Evolutionary conservation across 495 filamentous ascomycete genomes (phyloP).

Genomic region (Lasiosphaeria hispida): DNA sequence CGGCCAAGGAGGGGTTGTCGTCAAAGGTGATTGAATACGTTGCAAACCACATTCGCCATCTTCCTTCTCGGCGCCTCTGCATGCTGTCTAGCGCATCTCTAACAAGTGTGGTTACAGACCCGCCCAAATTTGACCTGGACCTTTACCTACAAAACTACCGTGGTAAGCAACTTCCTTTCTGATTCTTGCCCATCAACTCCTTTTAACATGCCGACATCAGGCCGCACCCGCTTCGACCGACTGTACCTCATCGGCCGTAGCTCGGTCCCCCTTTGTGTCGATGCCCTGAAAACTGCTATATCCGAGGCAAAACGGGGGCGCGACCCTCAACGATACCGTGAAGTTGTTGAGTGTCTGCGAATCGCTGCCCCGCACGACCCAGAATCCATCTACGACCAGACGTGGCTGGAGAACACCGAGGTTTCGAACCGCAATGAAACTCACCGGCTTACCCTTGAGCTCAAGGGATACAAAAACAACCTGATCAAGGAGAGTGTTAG

Average conservation of each 20-base stretch:
- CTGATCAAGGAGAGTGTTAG: conserved; percentile 96
- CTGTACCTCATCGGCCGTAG: conserved; percentile 75
- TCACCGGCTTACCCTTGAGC: conserved; percentile 71
- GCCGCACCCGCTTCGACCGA: conserved; percentile 73
- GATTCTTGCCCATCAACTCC: not conserved
- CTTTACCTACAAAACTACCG: conserved; percentile 88
- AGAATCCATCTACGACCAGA: conserved; percentile 62
- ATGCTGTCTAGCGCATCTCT: not conserved
- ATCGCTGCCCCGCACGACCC: conserved; percentile 64
- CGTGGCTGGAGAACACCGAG: conserved; percentile 65
- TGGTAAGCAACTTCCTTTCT: conserved; percentile 50
- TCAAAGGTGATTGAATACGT: conserved; percentile 38
- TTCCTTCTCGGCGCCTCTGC: not conserved
- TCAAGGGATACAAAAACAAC: conserved; percentile 96
- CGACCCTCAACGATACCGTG: conserved; percentile 68
- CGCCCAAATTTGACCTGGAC: conserved; percentile 90
- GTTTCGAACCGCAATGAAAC: conserved; percentile 64
- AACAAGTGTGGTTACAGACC: conserved; percentile 47
- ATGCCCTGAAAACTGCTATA: conserved; percentile 77
- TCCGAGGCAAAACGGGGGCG: conserved; percentile 73
- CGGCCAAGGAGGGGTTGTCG: conserved; percentile 42
- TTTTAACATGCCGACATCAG: conserved; percentile 32
- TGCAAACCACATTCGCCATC: not conserved
- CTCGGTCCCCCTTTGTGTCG: conserved; percentile 72
- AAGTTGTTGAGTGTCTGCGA: conserved; percentile 62